Evolutionary conservation across 2,329 filamentous ascomycete genomes (phyloP).

Genomic region (Hypocreales sp.): DNA sequence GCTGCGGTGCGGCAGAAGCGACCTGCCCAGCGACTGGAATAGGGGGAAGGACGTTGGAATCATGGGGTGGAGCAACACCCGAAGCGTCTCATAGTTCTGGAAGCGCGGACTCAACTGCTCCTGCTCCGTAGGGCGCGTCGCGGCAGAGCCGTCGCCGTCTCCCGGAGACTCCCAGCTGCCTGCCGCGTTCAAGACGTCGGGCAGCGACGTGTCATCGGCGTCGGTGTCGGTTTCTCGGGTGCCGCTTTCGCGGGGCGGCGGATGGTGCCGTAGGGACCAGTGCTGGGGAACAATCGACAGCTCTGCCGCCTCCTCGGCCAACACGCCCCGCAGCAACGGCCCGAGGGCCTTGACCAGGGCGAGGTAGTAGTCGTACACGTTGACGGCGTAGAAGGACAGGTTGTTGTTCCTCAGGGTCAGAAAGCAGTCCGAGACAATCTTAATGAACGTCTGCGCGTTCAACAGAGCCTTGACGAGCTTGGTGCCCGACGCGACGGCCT

Average conservation of each 20-base stretch:
- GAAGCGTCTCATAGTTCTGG: constrained; percentile 64
- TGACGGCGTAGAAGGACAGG: constrained; percentile 58
- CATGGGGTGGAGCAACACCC: constrained; percentile 62
- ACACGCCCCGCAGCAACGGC: constrained; percentile 59
- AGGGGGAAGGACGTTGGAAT: constrained; percentile 71
- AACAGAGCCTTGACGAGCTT: constrained; percentile 64
- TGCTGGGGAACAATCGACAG: constrained; percentile 57
- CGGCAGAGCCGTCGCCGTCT: constrained; percentile 7
- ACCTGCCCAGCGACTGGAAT: constrained; percentile 72
- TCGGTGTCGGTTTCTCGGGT: constrained; percentile 9
- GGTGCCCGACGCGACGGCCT: constrained; percentile 50
- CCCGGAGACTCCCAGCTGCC: constrained; percentile 11
- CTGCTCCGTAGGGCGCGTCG: constrained; percentile 21
- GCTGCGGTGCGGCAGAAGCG: constrained; percentile 54
- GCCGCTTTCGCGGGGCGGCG: constrained; percentile 9
- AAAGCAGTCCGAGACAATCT: constrained; percentile 61
- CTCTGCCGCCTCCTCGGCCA: constrained; percentile 73
- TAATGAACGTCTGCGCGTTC: constrained; percentile 60
- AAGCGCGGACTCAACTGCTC: constrained; percentile 29
- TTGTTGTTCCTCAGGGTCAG: constrained; percentile 48
- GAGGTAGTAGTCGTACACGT: constrained; percentile 72
- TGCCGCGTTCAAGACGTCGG: constrained; percentile 15
- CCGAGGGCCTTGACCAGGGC: constrained; percentile 62
- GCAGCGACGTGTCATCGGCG: constrained; percentile 14
- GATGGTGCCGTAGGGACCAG: constrained; percentile 31